These are phyloP conservation scores for Nannochloropsis oceanica DNA, from an alignment of 108 stramenopile species.

Conservation along the genomic window DNA sequence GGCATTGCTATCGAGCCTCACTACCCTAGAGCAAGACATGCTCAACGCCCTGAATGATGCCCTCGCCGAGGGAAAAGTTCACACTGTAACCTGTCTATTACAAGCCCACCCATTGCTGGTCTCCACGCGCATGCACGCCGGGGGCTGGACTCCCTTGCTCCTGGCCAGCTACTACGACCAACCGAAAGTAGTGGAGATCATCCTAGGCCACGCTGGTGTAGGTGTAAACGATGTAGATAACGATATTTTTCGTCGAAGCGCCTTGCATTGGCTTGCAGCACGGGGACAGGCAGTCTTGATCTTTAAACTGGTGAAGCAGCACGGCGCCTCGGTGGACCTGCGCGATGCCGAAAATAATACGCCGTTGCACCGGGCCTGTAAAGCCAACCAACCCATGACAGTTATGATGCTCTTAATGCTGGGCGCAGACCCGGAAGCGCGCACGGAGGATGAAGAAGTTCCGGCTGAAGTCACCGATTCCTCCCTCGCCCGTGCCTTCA, in stretches of 20 bases:
- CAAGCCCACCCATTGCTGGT: not conserved
- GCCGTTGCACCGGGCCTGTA: not conserved
- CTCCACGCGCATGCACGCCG: not conserved
- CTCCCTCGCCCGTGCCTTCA: not conserved
- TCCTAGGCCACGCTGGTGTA: not conserved
- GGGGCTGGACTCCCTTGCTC: not conserved
- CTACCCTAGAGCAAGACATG: not conserved
- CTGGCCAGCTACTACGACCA: not conserved
- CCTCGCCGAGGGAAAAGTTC: not conserved
- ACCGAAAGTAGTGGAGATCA: not conserved
- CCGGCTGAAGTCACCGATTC: not conserved
- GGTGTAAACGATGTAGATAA: not conserved
- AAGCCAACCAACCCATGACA: not conserved
- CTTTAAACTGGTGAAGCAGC: not conserved
- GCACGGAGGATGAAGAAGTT: not conserved
- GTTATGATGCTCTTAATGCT: not conserved
- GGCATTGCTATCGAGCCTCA: too few relatives aligned
- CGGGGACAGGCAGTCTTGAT: not conserved
- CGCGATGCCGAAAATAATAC: not conserved
- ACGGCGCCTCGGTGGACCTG: not conserved
- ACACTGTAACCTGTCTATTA: not conserved
- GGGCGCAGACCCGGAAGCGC: not conserved
- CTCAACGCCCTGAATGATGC: not conserved
- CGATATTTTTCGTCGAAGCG: not conserved
- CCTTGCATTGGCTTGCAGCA: not conserved